Evolutionary conservation across 306 rosid genomes (phyloP).

Genomic region (Lathyrus sativus): DNA sequence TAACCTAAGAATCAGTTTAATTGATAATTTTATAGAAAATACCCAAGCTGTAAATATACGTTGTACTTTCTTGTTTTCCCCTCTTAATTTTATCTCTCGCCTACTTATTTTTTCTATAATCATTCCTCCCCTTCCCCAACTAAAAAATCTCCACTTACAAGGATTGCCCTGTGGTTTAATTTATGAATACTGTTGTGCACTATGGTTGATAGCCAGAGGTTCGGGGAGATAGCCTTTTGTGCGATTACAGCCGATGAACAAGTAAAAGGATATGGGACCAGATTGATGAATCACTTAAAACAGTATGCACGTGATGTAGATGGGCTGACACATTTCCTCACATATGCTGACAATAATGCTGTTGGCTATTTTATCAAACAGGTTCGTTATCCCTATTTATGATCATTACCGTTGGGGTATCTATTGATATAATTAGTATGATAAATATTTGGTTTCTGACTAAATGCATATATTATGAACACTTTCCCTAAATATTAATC

Average conservation of each 20-base stretch:
- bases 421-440: conserved; percentile 6
- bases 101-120: not conserved
- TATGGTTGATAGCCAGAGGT: conserved; percentile 68
- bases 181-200: conserved; percentile 30
- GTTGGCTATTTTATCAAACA: conserved; percentile 98
- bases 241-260: conserved; percentile 97
- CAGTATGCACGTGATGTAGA: conserved; percentile 88
- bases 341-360: conserved; percentile 98
- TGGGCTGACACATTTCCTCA: conserved; percentile 95
- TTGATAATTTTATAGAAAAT: not conserved
- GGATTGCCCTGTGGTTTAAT: conserved; percentile 8
- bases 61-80: conserved; percentile 12
- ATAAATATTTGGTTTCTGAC: conserved; percentile 27
- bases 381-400: conserved; percentile 52
- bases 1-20: conserved; percentile 15
- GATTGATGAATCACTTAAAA: conserved; percentile 96
- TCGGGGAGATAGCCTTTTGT: conserved; percentile 95
- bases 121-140: not conserved
- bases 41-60: conserved; percentile 1
- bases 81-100: conserved; percentile 27
- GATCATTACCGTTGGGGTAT: conserved; percentile 18
- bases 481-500: conserved; percentile 10
- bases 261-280: conserved; percentile 96
- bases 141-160: not conserved
- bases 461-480: not conserved